Base-by-base conservation (phyloP, 805 yeast genomes). In the Candida stauntonica region DNA sequence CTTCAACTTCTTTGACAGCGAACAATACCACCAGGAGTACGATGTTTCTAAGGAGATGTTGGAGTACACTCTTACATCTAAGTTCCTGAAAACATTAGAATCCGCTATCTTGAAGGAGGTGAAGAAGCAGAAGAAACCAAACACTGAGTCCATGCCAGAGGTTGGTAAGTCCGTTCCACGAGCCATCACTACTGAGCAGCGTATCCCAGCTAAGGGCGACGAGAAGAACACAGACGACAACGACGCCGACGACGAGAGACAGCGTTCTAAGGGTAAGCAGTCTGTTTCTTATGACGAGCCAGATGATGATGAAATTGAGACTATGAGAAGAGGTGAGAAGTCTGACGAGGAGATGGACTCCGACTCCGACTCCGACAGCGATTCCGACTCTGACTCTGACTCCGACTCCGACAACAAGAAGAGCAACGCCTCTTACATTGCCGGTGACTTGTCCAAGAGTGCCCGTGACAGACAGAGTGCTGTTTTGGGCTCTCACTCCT, bases 241-340 rank as follows among this genome's bases (percentile, higher is more conserved):
- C 23, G 82, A 73, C 41, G 86, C 79, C 37, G 81, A 73, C 38
- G 79, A 75, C 39, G 86, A 76, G 44, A 77, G 72, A 54, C 64
- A 72, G 43, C 74, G 69, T 47, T 65, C 72, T 37, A 81, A 81
- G 50, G 70, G 79, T 27, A 86, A 87, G 52, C 95, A 89, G 65
- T 80, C 95, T 14, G 91, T 85, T 28, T 87, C 96, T 2, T 87
- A 87, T 52, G 98, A 89, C 47, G 95, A 79, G 13, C 96, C 96
- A 24, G 98, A 89, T 64, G 97, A 89, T 46, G 98, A 87, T 21
- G 97, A 89, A 58, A 68, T 86, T 44, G 97, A 87, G 60, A 85
- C 86, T 36, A 85, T 86, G 89, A 80, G 80, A 63, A 74, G 73
- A 54, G 95, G 85, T 35, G 91, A 83, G 61, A 76, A 81, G 52